Evolutionary conservation across 2,329 filamentous ascomycete genomes (phyloP).

Genomic region (Alternaria dauci): DNA sequence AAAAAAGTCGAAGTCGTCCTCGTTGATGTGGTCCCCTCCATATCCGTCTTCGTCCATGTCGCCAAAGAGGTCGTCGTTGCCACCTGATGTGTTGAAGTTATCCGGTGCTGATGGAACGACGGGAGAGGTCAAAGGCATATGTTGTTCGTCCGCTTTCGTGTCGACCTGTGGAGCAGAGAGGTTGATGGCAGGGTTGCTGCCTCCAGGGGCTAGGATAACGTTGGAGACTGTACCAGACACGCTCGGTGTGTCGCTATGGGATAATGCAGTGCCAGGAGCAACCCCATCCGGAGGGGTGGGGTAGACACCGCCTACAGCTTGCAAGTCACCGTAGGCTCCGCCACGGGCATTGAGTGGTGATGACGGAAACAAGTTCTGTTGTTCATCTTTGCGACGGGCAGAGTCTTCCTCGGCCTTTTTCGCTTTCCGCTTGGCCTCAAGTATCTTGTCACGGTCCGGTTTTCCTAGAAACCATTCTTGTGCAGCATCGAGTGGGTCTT

Average conservation of each 20-base stretch:
- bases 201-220: conserved; percentile 40
- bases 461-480: conserved; percentile 50
- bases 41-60: conserved; percentile 76
- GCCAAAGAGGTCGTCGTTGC: conserved; percentile 66
- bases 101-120: conserved; percentile 32
- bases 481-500: conserved; percentile 46
- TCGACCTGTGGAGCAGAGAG: conserved; percentile 41
- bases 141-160: conserved; percentile 27
- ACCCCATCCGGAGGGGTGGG: conserved; percentile 53
- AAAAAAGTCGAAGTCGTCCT: conserved; percentile 86
- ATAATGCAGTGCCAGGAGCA: conserved; percentile 38
- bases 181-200: conserved; percentile 44
- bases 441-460: conserved; percentile 43
- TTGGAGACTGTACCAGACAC: conserved; percentile 36
- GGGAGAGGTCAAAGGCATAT: conserved; percentile 36
- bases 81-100: conserved; percentile 31
- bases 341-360: conserved; percentile 49
- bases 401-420: conserved; percentile 59
- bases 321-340: conserved; percentile 48
- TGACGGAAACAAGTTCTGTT: conserved; percentile 40
- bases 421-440: conserved; percentile 54
- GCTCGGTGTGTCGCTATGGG: conserved; percentile 41
- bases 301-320: conserved; percentile 50
- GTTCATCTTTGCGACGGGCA: conserved; percentile 42
- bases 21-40: conserved; percentile 77